A percentile compares a stretch with the other conserved stretches of the same genome.
Evolutionary conservation across 768 basidiomycete genomes (phyloP).

Genomic region (Rhodosporidiobolus odoratus): DNA sequence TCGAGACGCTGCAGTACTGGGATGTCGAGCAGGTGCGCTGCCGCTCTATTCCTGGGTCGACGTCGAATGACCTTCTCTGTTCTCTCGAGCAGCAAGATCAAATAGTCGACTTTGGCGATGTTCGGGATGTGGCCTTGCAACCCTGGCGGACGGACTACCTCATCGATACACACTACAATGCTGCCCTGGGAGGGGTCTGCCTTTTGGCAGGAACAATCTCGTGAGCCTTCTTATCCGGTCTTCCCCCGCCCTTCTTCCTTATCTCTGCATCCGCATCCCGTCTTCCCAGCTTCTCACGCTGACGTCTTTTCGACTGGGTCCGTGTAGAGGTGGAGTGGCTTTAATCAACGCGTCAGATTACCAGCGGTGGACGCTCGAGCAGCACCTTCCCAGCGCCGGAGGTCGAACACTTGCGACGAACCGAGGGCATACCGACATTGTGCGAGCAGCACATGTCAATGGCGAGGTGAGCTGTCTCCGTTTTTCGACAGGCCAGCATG

Average conservation of each 20-base stretch:
- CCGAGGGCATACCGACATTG: constrained; percentile 40
- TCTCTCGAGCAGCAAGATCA: constrained; percentile 23
- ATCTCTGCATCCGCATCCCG: background rate
- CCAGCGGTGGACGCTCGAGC: constrained; percentile 37
- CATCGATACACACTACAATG: constrained; percentile 35
- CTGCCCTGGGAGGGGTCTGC: constrained; percentile 30
- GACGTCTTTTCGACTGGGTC: no score
- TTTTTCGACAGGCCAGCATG: background rate
- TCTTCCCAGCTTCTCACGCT: background rate
- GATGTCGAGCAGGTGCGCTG: constrained; percentile 36
- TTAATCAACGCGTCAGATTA: constrained; percentile 31
- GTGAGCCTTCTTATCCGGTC: constrained; percentile 3
- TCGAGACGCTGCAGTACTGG: constrained; percentile 41
- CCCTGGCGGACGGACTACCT: constrained; percentile 41
- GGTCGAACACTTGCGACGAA: constrained; percentile 18
- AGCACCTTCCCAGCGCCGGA: constrained; percentile 26
- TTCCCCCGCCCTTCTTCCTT: background rate
- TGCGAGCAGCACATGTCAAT: constrained; percentile 35
- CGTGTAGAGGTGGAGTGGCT: constrained; percentile 35
- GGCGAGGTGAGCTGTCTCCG: constrained; percentile 6
- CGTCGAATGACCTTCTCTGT: background rate
- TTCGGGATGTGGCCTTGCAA: constrained; percentile 38
- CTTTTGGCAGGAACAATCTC: constrained; percentile 34
- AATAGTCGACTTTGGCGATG: constrained; percentile 38
- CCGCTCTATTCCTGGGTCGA: background rate